These are phyloP conservation scores for Boletus subcaerulescens DNA, from an alignment of 768 basidiomycete species.

Conservation along the genomic window DNA sequence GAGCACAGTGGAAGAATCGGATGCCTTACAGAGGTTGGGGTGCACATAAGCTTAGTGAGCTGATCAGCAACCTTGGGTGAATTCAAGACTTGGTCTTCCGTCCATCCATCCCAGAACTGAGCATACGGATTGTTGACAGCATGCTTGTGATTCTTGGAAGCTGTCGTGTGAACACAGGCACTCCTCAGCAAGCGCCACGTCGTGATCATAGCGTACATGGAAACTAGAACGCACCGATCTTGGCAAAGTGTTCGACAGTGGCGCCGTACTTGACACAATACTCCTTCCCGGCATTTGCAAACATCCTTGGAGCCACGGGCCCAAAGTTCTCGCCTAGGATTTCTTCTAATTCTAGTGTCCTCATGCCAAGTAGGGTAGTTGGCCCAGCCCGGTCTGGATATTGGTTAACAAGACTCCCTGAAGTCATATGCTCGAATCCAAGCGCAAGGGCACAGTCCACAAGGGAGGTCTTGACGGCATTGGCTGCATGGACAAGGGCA, in stretches of 20 bases:
- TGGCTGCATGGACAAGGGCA: conserved; percentile 68
- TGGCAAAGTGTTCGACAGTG: conserved; percentile 59
- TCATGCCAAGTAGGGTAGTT: conserved; percentile 38
- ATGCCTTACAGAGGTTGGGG: conserved; percentile 69
- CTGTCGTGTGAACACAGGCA: conserved; percentile 30
- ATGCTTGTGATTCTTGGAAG: conserved; percentile 80
- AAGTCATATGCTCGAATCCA: conserved; percentile 80
- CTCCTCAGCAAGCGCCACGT: neutral
- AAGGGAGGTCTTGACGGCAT: conserved; percentile 61
- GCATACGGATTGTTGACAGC: conserved; percentile 79
- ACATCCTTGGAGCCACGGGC: conserved; percentile 67
- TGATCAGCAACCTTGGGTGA: conserved; percentile 65
- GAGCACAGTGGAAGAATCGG: neutral
- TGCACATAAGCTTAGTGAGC: conserved; percentile 80
- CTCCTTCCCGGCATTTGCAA: conserved; percentile 66
- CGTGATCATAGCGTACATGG: neutral
- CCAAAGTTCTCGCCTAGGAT: conserved; percentile 57
- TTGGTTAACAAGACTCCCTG: conserved; percentile 65
- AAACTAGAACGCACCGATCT: conserved; percentile 54
- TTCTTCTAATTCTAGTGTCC: conserved; percentile 46
- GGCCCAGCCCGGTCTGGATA: conserved; percentile 52
- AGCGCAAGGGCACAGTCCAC: conserved; percentile 74
- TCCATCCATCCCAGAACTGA: conserved; percentile 77
- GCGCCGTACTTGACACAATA: conserved; percentile 72
- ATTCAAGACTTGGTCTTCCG: conserved; percentile 61